Evolutionary conservation across 192 early-diverging fungal species (phyloP), one percentile per base, ranked within the genome.

Genomic region (Backusella westeae): DNA sequence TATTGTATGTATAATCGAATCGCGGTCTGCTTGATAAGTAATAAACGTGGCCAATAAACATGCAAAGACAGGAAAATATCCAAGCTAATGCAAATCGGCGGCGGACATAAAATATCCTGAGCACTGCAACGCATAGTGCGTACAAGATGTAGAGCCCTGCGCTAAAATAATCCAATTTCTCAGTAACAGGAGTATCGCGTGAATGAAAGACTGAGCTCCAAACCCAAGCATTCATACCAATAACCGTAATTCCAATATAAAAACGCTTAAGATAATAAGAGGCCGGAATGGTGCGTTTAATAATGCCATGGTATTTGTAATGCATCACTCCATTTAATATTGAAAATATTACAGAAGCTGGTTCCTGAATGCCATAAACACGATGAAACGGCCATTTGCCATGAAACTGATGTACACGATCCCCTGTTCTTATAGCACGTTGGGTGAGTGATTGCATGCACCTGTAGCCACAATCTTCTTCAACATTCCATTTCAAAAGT

Each of bases 381-480:
- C 98, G 89, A 46, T 88, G 77, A 83, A 99, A 99, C 6, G 98
- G 96, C 98, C 98, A 98, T 83, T 99, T 99, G 59, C 97, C 97
- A 79, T 96, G 92, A 81, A 93, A 99, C 82, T 99, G 97, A 72
- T 93, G 89, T 7, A 97, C 83, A 0, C 7, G 72, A 7, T 80
- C 71, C 26, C 82, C 82, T 4, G 36, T 44, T 19, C 67, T 71
- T 52, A 90, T 70, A 4, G 90, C 88, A 2, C 34, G 14, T 1
- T 65, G 72, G 0, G 96, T 96, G 59, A 94, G 80, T n/a, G 78
- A 34, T 34, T 94, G 93, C 91, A 94, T 97, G 82, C 97, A 99
- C 6, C 84, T 68, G 85, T 99, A 99, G 63, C 90, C 84, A 83
- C 96, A 97, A 81, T 99, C 89, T 69, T 94, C 88, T 19, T 83